Evolutionary conservation across 306 rosid species (phyloP).

Genomic region (Trifolium fragiferum): DNA sequence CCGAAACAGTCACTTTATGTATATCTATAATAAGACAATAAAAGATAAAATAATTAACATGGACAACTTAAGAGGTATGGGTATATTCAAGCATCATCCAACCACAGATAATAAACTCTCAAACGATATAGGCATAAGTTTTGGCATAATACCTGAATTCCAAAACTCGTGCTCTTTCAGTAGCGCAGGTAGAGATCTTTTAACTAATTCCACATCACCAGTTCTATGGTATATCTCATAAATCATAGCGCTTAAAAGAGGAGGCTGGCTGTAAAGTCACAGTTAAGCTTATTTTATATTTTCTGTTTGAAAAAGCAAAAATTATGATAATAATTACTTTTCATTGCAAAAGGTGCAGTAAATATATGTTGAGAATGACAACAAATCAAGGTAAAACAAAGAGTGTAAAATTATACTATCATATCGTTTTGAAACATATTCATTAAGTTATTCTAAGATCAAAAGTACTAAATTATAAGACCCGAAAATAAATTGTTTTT

Average conservation of each 20-base stretch:
- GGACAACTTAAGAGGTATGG: slow-evolving; percentile 23
- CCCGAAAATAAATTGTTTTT: neutral
- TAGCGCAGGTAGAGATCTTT: slow-evolving; percentile 78
- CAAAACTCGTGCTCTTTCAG: slow-evolving; percentile 80
- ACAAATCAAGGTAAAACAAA: neutral
- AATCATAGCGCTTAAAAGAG: slow-evolving; percentile 90
- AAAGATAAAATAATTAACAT: slow-evolving; percentile 17
- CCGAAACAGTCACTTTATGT: slow-evolving; percentile 67
- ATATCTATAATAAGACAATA: slow-evolving; percentile 58
- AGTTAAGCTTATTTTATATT: slow-evolving; percentile 19
- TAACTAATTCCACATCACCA: slow-evolving; percentile 64
- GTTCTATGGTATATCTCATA: slow-evolving; percentile 68
- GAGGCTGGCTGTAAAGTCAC: slow-evolving; percentile 86
- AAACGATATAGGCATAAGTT: slow-evolving; percentile 19
- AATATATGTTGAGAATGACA: slow-evolving; percentile 14
- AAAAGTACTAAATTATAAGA: slow-evolving; percentile 15
- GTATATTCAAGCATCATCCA: slow-evolving; percentile 29
- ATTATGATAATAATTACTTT: neutral
- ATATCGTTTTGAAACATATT: neutral
- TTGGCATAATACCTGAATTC: slow-evolving; percentile 75
- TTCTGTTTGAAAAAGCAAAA: slow-evolving; percentile 23
- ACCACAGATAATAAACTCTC: neutral
- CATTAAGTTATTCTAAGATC: slow-evolving; percentile 14
- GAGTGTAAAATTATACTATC: slow-evolving; percentile 15
- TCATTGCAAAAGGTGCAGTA: slow-evolving; percentile 1